These are phyloP conservation scores for Russula olivacea DNA, from an alignment of 768 basidiomycete genomes.

Conservation along the genomic window DNA sequence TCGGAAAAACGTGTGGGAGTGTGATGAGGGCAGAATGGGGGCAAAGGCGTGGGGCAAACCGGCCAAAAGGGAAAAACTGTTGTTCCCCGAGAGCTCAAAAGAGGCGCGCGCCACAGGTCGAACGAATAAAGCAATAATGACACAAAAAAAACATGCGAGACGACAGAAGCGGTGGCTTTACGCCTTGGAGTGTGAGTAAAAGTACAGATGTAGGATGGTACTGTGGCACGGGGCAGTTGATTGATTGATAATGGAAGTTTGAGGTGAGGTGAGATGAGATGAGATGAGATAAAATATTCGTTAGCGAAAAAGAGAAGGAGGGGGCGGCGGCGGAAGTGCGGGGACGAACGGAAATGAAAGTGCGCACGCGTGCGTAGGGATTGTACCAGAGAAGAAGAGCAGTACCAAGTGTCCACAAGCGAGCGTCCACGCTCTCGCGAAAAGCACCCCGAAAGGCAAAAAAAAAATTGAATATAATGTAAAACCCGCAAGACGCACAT, in stretches of 20 bases:
- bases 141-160: not conserved
- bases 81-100: not conserved
- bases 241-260: slow-evolving; percentile 3
- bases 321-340: slow-evolving; percentile 1
- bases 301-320: not conserved
- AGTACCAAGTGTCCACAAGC: slow-evolving; percentile 8
- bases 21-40: not conserved
- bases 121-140: slow-evolving; percentile 1
- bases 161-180: not conserved
- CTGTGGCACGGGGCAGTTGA: not conserved
- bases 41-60: not conserved
- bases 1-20: slow-evolving; percentile 15
- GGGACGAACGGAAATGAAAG: slow-evolving; percentile 17
- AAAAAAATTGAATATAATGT: slow-evolving; percentile 9
- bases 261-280: not conserved
- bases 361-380: not conserved
- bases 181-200: not conserved
- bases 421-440: slow-evolving; percentile 11
- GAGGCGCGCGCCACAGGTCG: not conserved
- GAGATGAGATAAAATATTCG: slow-evolving; percentile 8
- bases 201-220: not conserved
- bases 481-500: slow-evolving; percentile 1
- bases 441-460: not conserved
- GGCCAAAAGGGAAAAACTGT: not conserved
- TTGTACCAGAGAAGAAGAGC: slow-evolving; percentile 3